Evolutionary conservation across 306 rosid genomes (phyloP), one percentile per base, ranked within the genome.

Genomic region (Prunus fruticosa): DNA sequence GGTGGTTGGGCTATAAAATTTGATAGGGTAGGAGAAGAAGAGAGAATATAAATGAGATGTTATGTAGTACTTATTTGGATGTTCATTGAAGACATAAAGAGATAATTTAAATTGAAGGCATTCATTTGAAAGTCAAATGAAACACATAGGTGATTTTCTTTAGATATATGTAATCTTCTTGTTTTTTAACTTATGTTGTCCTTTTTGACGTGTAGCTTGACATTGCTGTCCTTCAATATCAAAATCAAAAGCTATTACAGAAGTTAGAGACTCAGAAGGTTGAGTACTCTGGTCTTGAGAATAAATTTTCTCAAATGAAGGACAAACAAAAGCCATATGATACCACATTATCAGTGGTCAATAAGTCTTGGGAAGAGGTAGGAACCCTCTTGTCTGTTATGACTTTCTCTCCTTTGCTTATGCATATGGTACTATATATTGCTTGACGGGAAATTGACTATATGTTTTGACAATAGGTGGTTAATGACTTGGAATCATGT

Each of bases 201-300:
- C 74, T 28, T 79, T n/a, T 76, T 52, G 30, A 82, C 74, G 23
- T 89, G 80, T 83, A 96, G 99, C 90, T 91, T 82, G 97, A 91
- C 78, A 82, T 92, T 80, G 66, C 91, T 67, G 91, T 96, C 74
- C 93, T 96, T 85, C 96, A 92, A 80, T 89, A 64, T 87, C 98
- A 89, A 86, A 96, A 92, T 82, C 96, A 92, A 86, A 96, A 89
- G 86, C 96, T 96, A 77, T 79, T 72, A 23, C 93, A 93, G 87
- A 96, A 92, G 83, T 83, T 96, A 77, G 99, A 96, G 85, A 79
- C 92, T 64, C 99, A 96, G 83, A 96, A 90, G 85, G 71, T 91
- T 72, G 99, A 96, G 78, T 60, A 83, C 80, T 76, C 77, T 71
- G 82, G 88, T 58, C 88, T 92, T 74, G 89, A 89, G 78, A 86